These are phyloP conservation scores for Xylaria curta DNA, from an alignment of 495 filamentous ascomycete species.

Conservation along the genomic window DNA sequence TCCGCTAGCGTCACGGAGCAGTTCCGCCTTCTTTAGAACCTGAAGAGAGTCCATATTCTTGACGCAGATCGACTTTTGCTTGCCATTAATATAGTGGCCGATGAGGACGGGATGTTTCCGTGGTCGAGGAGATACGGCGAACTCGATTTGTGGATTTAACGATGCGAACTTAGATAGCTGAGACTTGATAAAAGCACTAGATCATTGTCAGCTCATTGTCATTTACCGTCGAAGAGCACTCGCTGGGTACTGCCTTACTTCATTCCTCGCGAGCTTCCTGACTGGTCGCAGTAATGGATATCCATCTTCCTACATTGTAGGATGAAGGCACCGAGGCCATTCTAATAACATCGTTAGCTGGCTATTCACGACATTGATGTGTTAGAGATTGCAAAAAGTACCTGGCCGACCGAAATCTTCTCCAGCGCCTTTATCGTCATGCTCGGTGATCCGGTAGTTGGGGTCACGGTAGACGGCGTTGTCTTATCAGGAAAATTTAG, in stretches of 20 bases:
- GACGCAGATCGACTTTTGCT: constrained; percentile 85
- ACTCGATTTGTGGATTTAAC: constrained; percentile 86
- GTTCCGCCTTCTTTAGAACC: constrained; percentile 78
- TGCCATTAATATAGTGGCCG: constrained; percentile 89
- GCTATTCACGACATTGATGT: not conserved
- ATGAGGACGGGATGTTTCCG: constrained; percentile 84
- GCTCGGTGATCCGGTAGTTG: not conserved
- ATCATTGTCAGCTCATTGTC: not conserved
- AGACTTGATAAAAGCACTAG: constrained; percentile 79
- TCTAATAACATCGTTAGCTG: constrained; percentile 57
- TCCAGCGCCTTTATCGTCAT: constrained; percentile 69
- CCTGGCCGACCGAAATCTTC: constrained; percentile 67
- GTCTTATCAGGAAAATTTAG: constrained; percentile 14
- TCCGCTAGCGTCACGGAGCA: constrained; percentile 83
- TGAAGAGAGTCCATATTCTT: constrained; percentile 81
- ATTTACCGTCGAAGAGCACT: not conserved
- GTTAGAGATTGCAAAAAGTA: constrained; percentile 40
- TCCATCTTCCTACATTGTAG: constrained; percentile 95
- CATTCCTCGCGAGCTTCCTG: constrained; percentile 91
- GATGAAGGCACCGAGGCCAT: constrained; percentile 96
- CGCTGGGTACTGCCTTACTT: constrained; percentile 65
- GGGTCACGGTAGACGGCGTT: not conserved
- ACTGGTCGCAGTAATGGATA: constrained; percentile 96
- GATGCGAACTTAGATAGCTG: constrained; percentile 76
- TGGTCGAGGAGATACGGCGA: constrained; percentile 87